Evolutionary conservation across 176 grass and related monocot genomes (phyloP).

Genomic region (Phragmites australis): DNA sequence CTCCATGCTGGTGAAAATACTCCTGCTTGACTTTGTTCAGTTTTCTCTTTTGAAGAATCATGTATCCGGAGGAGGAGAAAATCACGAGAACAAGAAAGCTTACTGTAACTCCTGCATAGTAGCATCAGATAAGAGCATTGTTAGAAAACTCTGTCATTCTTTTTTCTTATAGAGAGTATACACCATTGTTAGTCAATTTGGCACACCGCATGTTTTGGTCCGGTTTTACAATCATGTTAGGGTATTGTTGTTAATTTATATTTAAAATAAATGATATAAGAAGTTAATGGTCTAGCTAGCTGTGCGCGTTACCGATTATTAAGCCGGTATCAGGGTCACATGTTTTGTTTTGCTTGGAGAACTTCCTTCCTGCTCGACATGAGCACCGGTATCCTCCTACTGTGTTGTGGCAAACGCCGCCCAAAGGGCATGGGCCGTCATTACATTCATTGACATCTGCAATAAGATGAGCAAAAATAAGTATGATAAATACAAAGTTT

Average conservation of each 20-base stretch:
- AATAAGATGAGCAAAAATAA: not conserved
- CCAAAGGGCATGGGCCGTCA: constrained; percentile 22
- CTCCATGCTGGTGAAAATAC: constrained; percentile 41
- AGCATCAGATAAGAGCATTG: not conserved
- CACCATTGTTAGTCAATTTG: not conserved
- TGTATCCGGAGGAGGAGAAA: not conserved
- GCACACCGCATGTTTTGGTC: no score
- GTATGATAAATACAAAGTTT: not conserved
- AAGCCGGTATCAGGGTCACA: not conserved
- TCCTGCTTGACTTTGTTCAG: constrained; percentile 26
- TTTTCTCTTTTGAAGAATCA: constrained; percentile 30
- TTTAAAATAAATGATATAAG: not conserved
- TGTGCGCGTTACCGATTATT: constrained; percentile 9
- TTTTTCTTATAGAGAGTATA: not conserved
- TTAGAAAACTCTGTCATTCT: not conserved
- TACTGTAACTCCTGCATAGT: not conserved
- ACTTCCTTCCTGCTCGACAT: constrained; percentile 19
- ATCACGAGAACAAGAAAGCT: constrained; percentile 8
- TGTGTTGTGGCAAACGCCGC: constrained; percentile 1
- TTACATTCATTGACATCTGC: constrained; percentile 37
- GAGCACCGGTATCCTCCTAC: not conserved
- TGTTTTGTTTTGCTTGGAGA: not conserved
- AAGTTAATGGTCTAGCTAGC: not conserved
- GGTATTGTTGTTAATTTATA: no score
- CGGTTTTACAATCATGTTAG: no score